phyloP scores from a whole-genome alignment of 139 green algal genomes.

The Pycnococcus provasolii region DNA sequence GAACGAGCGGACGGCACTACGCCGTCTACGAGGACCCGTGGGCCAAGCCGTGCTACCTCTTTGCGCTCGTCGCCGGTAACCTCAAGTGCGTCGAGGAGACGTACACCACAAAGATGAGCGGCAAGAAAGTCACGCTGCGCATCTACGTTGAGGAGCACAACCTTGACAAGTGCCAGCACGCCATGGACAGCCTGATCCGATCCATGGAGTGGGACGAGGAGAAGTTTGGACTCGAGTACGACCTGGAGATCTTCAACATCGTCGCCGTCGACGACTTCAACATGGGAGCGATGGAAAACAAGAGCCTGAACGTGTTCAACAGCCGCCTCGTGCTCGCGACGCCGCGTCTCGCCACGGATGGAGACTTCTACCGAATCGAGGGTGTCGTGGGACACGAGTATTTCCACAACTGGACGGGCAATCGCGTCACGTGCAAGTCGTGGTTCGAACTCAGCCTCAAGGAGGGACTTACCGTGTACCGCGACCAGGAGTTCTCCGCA shows the following conservation, averaged over 20 bases:
- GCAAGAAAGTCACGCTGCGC: slow-evolving; percentile 65
- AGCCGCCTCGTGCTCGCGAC: slow-evolving; percentile 75
- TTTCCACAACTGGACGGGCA: slow-evolving; percentile 96
- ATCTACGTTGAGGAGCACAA: slow-evolving; percentile 72
- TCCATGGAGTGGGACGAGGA: slow-evolving; percentile 89
- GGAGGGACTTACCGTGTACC: slow-evolving; percentile 93
- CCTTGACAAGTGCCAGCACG: slow-evolving; percentile 57
- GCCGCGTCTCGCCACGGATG: slow-evolving; percentile 80
- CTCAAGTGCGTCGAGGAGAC: slow-evolving; percentile 61
- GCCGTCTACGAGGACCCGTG: slow-evolving; percentile 84
- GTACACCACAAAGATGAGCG: slow-evolving; percentile 62
- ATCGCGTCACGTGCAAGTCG: slow-evolving; percentile 56
- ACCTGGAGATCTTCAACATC: slow-evolving; percentile 96
- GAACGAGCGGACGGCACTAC: slow-evolving; percentile 37
- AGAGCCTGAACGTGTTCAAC: slow-evolving; percentile 81
- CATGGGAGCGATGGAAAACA: slow-evolving; percentile 99
- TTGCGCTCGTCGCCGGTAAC: slow-evolving; percentile 91
- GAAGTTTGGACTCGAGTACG: slow-evolving; percentile 85
- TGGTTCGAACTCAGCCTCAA: slow-evolving; percentile 19
- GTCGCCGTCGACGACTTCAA: slow-evolving; percentile 51
- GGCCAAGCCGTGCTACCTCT: slow-evolving; percentile 95
- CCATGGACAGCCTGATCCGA: slow-evolving; percentile 82
- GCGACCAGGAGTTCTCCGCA: slow-evolving; percentile 77
- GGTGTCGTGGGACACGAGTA: slow-evolving; percentile 79
- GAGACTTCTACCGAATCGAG: slow-evolving; percentile 85